Evolutionary conservation across 805 yeast species (phyloP), one percentile per base, ranked within the genome.

Genomic region (Metschnikowia henanensis): DNA sequence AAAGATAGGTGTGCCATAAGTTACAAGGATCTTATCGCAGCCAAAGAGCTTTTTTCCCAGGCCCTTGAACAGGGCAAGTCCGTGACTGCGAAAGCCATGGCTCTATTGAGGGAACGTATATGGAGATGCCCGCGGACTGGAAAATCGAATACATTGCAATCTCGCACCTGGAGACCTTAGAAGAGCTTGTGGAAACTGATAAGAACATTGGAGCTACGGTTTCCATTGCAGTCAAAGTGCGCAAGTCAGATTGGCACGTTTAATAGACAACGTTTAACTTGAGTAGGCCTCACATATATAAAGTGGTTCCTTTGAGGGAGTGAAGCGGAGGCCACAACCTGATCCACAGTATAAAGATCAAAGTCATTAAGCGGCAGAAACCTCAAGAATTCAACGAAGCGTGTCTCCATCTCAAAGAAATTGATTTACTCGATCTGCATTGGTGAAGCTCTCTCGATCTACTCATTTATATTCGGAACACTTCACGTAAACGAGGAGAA

Each of bases 161-260:
- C 5, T 87, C 90, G 37, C 84, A 87, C 57, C 79, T 80, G 15
- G 77, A 74, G 6, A 73, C 79, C 2, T 68, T 92, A 46, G 73
- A 69, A 3, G 87, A 83, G 41, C 58, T 87, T 12, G 72, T 70
- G 3, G 41, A 44, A 0, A 68, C 77, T 12, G 64, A 60, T 15
- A 67, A 66, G 0, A 72, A 65, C 4, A 49, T 53, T 0, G 90
- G 91, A 2, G 84, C 85, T 2, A 76, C 87, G 6, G 59, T 92
- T 30, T 83, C 94, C 41, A 75, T 84, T 21, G 97, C 97, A 0
- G 83, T 89, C 12, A n/a, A 75, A 76, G 94, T 90, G 10, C 88
- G 83, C 0, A 84, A 79, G 51, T 73, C 67, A 30, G 67, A 63
- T 18, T 55, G 30, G 73, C 79, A 1, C 75, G 97, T 55, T 70